phyloP scores from a whole-genome alignment of 1,284 basidiomycete genomes.

The Trichosporon ovoides region DNA sequence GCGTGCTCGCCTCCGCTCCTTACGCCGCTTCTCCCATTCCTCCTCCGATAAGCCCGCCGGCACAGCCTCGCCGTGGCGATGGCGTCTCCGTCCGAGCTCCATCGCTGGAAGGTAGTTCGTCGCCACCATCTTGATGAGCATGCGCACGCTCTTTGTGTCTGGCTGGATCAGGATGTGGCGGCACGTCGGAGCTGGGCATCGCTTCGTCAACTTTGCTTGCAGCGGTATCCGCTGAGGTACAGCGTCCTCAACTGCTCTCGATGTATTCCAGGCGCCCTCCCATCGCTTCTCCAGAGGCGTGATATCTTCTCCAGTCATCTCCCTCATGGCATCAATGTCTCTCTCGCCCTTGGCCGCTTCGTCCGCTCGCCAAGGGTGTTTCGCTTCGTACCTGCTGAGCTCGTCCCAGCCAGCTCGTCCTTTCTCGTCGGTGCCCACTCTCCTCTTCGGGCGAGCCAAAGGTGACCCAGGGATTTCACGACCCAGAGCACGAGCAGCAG shows the following conservation, averaged over 20 bases:
- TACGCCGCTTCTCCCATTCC: conserved; percentile 4
- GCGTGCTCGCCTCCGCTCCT: conserved; percentile 13
- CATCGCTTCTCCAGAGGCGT: conserved; percentile 72
- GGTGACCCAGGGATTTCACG: conserved; percentile 33
- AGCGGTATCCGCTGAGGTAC: conserved; percentile 83
- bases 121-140: conserved; percentile 96
- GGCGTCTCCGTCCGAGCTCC: conserved; percentile 55
- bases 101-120: conserved; percentile 88
- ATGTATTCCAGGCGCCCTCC: conserved; percentile 70
- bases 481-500: conserved; percentile 39
- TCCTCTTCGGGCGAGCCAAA: not conserved
- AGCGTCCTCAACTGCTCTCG: conserved; percentile 43
- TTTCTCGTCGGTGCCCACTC: conserved; percentile 3
- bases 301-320: conserved; percentile 59
- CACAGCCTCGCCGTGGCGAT: conserved; percentile 18
- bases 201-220: conserved; percentile 87
- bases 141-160: conserved; percentile 89
- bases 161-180: conserved; percentile 97
- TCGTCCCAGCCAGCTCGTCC: conserved; percentile 34
- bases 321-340: conserved; percentile 53
- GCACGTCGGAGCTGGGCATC: conserved; percentile 72
- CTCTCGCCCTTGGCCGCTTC: conserved; percentile 18
- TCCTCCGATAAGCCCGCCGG: conserved; percentile 8
- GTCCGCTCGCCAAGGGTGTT: conserved; percentile 30
- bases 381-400: conserved; percentile 34